A percentile compares a stretch with the other conserved stretches of the same genome.
These are phyloP conservation scores for Hygrocybe punicea DNA, from an alignment of 768 basidiomycete species.

Conservation along the genomic window DNA sequence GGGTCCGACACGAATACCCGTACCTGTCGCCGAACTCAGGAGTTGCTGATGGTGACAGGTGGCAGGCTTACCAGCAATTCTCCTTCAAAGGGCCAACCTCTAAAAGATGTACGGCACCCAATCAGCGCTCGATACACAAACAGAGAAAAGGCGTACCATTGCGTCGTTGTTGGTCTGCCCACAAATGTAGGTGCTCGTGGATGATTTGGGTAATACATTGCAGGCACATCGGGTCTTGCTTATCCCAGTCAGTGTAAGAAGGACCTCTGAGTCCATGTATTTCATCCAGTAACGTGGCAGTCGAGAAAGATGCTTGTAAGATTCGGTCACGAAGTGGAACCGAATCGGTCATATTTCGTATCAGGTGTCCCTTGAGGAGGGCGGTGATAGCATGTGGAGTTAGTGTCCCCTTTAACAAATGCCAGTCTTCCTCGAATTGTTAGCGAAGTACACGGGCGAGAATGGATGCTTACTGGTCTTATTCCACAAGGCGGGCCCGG, in stretches of 20 bases:
- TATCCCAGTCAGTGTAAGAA: constrained; percentile 4
- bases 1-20: constrained; percentile 36
- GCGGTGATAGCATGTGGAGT: not conserved
- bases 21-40: constrained; percentile 21
- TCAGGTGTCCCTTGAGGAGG: constrained; percentile 7
- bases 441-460: not conserved
- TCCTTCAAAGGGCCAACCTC: constrained; percentile 16
- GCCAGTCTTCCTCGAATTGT: constrained; percentile 7
- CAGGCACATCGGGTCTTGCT: constrained; percentile 12
- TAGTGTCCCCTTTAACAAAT: constrained; percentile 1
- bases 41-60: not conserved
- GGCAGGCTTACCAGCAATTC: constrained; percentile 31
- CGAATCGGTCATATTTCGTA: not conserved
- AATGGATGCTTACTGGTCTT: constrained; percentile 6
- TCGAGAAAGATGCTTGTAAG: not conserved
- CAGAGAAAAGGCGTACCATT: constrained; percentile 3
- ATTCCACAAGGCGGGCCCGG: constrained; percentile 7
- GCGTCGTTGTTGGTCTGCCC: constrained; percentile 9
- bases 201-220: constrained; percentile 8
- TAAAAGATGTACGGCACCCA: constrained; percentile 6
- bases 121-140: not conserved
- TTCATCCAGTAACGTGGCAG: not conserved
- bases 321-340: not conserved
- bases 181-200: constrained; percentile 13
- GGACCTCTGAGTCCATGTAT: constrained; percentile 10